Conservation (phyloP, 352 stramenopile genomes). For the Globisporangium takayamanum region DNA sequence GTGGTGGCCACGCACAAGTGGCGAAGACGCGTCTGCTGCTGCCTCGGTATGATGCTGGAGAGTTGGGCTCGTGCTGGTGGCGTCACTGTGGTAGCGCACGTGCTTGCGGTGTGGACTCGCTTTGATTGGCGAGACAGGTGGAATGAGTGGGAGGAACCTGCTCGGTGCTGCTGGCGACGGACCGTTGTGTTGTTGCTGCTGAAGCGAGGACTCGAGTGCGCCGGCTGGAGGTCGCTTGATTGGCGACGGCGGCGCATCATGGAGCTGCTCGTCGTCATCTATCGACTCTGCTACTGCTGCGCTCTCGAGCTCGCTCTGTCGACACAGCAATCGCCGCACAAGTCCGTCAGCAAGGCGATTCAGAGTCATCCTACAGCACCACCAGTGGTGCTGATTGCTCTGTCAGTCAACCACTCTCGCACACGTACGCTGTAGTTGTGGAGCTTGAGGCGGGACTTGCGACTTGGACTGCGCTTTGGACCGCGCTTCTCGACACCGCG, state of each 20-base stretch:
- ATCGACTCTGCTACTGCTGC: not conserved
- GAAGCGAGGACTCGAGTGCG: not conserved
- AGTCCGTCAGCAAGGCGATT: not conserved
- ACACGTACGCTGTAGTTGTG: slow-evolving; percentile 55
- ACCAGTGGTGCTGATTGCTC: no score
- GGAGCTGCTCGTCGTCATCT: not conserved
- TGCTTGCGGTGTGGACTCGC: slow-evolving; percentile 32
- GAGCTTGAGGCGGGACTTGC: slow-evolving; percentile 43
- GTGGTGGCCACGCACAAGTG: no score
- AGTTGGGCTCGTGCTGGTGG: not conserved
- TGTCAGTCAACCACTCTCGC: no score
- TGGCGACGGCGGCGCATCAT: not conserved
- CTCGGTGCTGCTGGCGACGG: not conserved
- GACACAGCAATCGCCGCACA: not conserved
- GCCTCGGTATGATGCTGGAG: no score
- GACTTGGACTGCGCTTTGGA: slow-evolving; percentile 36
- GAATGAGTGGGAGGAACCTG: slow-evolving; percentile 27
- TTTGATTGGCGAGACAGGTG: slow-evolving; percentile 50
- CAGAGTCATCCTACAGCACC: not conserved
- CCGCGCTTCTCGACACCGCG: slow-evolving; percentile 45
- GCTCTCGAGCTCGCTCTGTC: not conserved
- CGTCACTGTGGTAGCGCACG: slow-evolving; percentile 20
- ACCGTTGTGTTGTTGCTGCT: not conserved
- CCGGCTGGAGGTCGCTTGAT: slow-evolving; percentile 1
- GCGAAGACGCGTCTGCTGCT: no score